Evolutionary conservation across 2,329 filamentous ascomycete species (phyloP).

Genomic region (Diaporthe sp.): DNA sequence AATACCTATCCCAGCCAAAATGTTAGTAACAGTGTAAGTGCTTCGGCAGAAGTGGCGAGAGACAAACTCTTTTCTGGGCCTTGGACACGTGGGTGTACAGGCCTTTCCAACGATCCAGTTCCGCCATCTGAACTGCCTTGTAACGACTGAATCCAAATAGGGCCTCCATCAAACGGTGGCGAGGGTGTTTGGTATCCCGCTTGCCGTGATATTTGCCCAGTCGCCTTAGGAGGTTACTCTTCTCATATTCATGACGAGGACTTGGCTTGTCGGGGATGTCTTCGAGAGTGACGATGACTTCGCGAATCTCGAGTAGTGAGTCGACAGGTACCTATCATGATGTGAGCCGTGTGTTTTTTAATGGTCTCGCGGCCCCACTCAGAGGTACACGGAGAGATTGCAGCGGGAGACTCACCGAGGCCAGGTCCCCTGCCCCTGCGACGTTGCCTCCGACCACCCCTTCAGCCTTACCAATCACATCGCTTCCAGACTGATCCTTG

Average conservation of each 20-base stretch:
- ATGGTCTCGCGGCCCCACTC: no score
- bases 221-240: background rate
- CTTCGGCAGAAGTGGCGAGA: no score
- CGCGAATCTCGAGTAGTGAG: background rate
- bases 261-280: background rate
- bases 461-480: background rate
- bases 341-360: no score
- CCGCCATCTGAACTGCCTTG: background rate
- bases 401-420: background rate
- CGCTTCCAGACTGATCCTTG: background rate
- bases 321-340: background rate
- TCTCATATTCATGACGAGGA: background rate
- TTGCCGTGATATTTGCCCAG: background rate
- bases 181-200: background rate
- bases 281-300: background rate
- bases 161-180: background rate
- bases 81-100: background rate
- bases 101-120: background rate
- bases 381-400: background rate
- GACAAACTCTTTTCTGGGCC: background rate
- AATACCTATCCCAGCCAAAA: background rate
- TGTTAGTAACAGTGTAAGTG: background rate
- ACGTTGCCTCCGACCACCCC: background rate
- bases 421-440: background rate
- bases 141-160: background rate